Percentiles rank a stretch among this genome's conserved stretches.
Evolutionary conservation across 2,329 filamentous ascomycete genomes (phyloP).

Genomic region (Aureobasidium sp.): DNA sequence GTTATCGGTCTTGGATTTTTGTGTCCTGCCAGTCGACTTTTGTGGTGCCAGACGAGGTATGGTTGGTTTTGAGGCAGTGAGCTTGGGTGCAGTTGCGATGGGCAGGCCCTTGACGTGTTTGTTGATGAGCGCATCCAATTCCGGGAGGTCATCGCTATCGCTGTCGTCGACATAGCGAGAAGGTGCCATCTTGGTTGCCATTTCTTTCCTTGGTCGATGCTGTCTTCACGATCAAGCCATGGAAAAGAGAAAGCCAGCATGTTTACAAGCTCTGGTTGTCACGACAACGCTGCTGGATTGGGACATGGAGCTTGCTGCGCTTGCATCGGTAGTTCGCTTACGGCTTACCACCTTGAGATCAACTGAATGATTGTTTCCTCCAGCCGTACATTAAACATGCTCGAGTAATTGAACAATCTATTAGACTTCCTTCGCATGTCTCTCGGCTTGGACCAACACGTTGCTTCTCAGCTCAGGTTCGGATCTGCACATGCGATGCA

Average conservation of each 20-base stretch:
- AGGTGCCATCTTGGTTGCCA: neutral
- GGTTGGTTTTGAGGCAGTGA: neutral
- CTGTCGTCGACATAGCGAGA: neutral
- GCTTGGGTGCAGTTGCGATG: neutral
- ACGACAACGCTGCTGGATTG: neutral
- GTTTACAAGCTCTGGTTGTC: neutral
- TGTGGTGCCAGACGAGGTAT: neutral
- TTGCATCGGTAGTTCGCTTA: neutral
- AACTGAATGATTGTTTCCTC: neutral
- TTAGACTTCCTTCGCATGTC: neutral
- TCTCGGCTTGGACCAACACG: neutral
- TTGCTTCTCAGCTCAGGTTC: neutral
- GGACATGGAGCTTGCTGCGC: neutral
- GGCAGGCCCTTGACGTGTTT: slow-evolving; percentile 9
- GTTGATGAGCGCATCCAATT: slow-evolving; percentile 15
- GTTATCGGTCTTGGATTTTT: neutral
- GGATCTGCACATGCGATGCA: neutral
- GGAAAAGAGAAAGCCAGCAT: neutral
- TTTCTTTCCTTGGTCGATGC: neutral
- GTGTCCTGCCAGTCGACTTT: neutral
- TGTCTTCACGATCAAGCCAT: neutral
- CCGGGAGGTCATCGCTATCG: slow-evolving; percentile 12
- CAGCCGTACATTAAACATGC: neutral
- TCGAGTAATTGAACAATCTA: neutral
- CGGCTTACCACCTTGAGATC: neutral